Evolutionary conservation across 306 rosid genomes (phyloP).

Genomic region (Elaeagnus macrophylla): DNA sequence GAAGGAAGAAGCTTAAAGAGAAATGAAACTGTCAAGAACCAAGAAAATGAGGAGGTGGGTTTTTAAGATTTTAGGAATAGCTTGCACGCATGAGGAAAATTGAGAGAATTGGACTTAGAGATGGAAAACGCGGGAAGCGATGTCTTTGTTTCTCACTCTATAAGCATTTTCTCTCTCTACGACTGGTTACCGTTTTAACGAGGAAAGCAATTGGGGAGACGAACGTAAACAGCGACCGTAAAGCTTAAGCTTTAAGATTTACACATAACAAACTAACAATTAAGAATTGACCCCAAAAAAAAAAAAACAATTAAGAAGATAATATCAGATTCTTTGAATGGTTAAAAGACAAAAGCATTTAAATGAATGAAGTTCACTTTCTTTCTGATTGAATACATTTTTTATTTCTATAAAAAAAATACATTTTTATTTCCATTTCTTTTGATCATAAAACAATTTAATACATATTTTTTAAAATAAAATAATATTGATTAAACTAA

Average conservation of each 20-base stretch:
- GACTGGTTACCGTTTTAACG: constrained; percentile 29
- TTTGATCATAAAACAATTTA: too few relatives aligned
- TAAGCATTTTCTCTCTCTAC: neutral
- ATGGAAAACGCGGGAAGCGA: constrained; percentile 71
- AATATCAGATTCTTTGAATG: too few relatives aligned
- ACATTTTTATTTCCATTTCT: too few relatives aligned
- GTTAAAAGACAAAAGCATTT: too few relatives aligned
- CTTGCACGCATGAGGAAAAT: constrained; percentile 82
- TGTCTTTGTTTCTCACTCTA: constrained; percentile 10
- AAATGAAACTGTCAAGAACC: constrained; percentile 24
- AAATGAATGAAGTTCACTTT: too few relatives aligned
- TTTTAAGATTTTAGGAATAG: constrained; percentile 32
- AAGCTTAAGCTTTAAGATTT: neutral
- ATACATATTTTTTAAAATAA: too few relatives aligned
- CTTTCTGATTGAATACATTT: too few relatives aligned
- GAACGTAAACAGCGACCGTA: neutral
- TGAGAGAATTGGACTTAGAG: constrained; percentile 29
- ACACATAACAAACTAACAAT: constrained; percentile 18
- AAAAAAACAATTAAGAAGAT: too few relatives aligned
- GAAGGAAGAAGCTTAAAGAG: constrained; percentile 57
- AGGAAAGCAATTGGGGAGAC: neutral
- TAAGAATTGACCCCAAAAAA: too few relatives aligned
- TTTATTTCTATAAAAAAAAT: too few relatives aligned
- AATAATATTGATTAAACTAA: too few relatives aligned
- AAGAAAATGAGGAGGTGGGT: constrained; percentile 24